phyloP scores from a whole-genome alignment of 2,329 filamentous ascomycete species.

The Rosellinia necatrix region DNA sequence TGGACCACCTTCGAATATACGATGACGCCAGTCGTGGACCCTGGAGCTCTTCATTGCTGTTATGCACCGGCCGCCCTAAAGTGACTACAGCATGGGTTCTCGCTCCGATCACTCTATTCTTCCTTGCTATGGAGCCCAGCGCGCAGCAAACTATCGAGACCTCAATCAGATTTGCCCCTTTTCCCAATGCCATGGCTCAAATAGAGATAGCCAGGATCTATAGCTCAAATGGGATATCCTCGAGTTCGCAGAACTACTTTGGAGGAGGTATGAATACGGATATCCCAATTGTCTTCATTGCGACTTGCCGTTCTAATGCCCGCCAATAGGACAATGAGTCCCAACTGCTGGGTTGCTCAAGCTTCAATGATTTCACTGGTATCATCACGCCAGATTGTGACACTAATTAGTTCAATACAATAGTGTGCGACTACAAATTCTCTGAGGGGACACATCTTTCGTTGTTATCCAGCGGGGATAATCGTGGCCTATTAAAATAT shows the following conservation, averaged over 20 bases:
- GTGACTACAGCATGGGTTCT: not conserved
- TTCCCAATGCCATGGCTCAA: not conserved
- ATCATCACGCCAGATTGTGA: not conserved
- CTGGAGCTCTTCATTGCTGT: constrained; percentile 29
- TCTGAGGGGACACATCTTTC: constrained; percentile 8
- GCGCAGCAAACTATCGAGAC: constrained; percentile 24
- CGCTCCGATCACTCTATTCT: constrained; percentile 17
- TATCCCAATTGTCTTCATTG: too few relatives aligned
- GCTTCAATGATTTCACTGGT: constrained; percentile 22
- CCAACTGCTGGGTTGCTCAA: too few relatives aligned
- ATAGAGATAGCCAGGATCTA: constrained; percentile 4
- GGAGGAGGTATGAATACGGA: not conserved
- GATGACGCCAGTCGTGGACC: constrained; percentile 39
- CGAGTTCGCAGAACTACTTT: not conserved
- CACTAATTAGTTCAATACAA: not conserved
- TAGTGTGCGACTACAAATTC: not conserved
- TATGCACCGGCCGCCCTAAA: not conserved
- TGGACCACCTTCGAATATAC: constrained; percentile 37
- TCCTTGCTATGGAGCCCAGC: constrained; percentile 24
- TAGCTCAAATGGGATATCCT: constrained; percentile 1
- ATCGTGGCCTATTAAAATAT: not conserved
- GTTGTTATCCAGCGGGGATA: not conserved
- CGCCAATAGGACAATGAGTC: too few relatives aligned
- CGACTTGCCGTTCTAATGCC: constrained; percentile 27
- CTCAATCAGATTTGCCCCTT: not conserved